Evolutionary conservation across 805 yeast genomes (phyloP).

Genomic region (Pichia rugopelliculosa): DNA sequence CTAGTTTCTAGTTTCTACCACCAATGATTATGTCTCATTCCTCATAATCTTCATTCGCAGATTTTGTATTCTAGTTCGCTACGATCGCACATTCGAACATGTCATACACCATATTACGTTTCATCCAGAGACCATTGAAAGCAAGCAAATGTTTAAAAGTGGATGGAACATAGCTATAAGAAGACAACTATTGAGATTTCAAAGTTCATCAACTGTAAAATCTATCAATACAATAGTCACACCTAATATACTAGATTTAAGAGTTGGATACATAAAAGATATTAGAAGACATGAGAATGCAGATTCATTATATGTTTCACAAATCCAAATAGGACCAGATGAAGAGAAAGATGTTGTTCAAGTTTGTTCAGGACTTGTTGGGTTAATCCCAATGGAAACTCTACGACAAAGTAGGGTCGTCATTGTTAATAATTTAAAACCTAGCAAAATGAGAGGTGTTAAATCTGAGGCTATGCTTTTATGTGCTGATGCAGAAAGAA

Average conservation of each 20-base stretch:
- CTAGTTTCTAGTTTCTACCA: too few relatives aligned
- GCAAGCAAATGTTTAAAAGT: background rate
- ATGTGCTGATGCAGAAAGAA: slow-evolving; percentile 37
- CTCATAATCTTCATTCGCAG: too few relatives aligned
- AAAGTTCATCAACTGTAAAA: slow-evolving; percentile 1
- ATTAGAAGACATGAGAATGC: slow-evolving; percentile 49
- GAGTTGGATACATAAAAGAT: slow-evolving; percentile 42
- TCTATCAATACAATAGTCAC: background rate
- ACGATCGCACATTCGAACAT: too few relatives aligned
- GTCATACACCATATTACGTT: too few relatives aligned
- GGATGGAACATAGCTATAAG: background rate
- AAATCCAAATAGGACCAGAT: slow-evolving; percentile 28
- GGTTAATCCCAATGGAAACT: slow-evolving; percentile 32
- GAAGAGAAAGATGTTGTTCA: slow-evolving; percentile 20
- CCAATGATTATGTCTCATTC: too few relatives aligned
- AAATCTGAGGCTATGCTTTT: slow-evolving; percentile 58
- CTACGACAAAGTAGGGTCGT: slow-evolving; percentile 40
- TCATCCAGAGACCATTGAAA: too few relatives aligned
- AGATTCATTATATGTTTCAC: slow-evolving; percentile 51
- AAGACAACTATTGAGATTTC: background rate
- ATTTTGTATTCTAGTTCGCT: too few relatives aligned
- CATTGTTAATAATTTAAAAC: slow-evolving; percentile 50
- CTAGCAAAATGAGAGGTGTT: slow-evolving; percentile 57
- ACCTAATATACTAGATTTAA: slow-evolving; percentile 23
- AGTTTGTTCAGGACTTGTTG: slow-evolving; percentile 56